phyloP scores from a whole-genome alignment of 768 basidiomycete genomes.

The Lactifluus rugatus region DNA sequence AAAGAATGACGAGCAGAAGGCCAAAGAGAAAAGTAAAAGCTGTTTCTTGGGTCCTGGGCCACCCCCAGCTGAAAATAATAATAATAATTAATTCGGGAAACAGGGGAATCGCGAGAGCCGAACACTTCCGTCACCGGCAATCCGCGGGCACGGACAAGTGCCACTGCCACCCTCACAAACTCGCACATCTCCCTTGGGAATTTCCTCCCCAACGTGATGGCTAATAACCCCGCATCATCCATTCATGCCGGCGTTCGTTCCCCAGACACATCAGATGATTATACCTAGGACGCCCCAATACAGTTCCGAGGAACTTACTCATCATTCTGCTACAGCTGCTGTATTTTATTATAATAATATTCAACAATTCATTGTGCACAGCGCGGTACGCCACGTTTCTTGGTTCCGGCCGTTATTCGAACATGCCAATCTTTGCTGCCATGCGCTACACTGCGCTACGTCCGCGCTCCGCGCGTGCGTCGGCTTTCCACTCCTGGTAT shows the following conservation, averaged over 20 bases:
- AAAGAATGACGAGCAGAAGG: slow-evolving; percentile 6
- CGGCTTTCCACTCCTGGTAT: slow-evolving; percentile 1
- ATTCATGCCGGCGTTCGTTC: slow-evolving; percentile 1
- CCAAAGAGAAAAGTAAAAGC: neutral
- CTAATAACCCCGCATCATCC: neutral
- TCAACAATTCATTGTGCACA: neutral
- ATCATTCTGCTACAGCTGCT: neutral
- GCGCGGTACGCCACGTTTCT: neutral
- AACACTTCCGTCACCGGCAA: neutral
- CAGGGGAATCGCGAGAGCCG: neutral
- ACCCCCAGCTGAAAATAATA: neutral
- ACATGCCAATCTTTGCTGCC: neutral
- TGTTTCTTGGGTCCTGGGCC: neutral
- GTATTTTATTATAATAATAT: neutral
- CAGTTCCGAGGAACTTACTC: neutral
- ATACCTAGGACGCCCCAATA: neutral
- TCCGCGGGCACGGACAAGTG: slow-evolving; percentile 7
- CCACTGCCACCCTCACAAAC: neutral
- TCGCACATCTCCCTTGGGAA: slow-evolving; percentile 1
- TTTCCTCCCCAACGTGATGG: neutral
- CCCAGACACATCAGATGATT: slow-evolving; percentile 14
- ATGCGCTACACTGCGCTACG: slow-evolving; percentile 4
- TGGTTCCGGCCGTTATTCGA: slow-evolving; percentile 3
- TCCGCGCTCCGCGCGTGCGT: neutral
- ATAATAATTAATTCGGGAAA: neutral